phyloP scores from a whole-genome alignment of 192 early-diverging fungal species.

The Backusella macrospora region DNA sequence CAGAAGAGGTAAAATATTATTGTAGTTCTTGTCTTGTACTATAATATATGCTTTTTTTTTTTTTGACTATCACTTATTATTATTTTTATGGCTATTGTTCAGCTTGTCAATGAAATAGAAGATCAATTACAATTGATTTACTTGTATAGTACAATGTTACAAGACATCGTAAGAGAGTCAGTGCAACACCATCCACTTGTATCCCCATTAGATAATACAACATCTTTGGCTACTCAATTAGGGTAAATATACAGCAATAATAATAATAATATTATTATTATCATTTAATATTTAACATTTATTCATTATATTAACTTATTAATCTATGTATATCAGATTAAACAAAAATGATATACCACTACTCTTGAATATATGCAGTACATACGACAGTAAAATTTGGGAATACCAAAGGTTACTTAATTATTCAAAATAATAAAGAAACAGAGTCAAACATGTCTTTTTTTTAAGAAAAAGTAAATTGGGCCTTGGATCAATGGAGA shows the following conservation, averaged over 20 bases:
- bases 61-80: background rate
- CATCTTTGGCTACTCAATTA: slow-evolving; percentile 23
- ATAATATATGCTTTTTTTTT: background rate
- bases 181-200: slow-evolving; percentile 7
- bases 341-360: slow-evolving; percentile 40
- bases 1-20: slow-evolving; percentile 46
- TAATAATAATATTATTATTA: background rate
- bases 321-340: background rate
- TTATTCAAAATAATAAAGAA: slow-evolving; percentile 6
- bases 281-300: background rate
- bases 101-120: slow-evolving; percentile 52
- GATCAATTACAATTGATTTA: slow-evolving; percentile 49
- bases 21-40: background rate
- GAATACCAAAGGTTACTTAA: slow-evolving; percentile 8
- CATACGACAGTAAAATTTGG: slow-evolving; percentile 36
- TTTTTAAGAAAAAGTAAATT: background rate
- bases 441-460: background rate
- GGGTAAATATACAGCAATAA: slow-evolving; percentile 17
- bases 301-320: background rate
- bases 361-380: slow-evolving; percentile 37
- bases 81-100: slow-evolving; percentile 3
- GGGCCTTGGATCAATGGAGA: no score
- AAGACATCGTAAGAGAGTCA: slow-evolving; percentile 23
- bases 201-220: background rate
- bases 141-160: slow-evolving; percentile 35